Base-by-base conservation (phyloP, 768 basidiomycete species). In the Phanerochaete sordida region DNA sequence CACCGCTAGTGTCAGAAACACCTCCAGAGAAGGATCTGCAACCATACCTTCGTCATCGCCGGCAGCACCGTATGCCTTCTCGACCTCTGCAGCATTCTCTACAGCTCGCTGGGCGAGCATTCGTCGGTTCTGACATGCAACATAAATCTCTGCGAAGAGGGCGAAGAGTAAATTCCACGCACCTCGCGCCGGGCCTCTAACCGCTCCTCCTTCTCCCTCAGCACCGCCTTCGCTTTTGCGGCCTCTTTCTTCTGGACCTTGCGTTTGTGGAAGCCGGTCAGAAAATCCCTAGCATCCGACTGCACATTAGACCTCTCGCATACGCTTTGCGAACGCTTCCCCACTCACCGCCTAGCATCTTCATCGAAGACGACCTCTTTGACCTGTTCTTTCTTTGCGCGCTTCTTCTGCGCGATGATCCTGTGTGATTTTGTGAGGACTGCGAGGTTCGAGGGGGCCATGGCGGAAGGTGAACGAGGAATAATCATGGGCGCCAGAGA, bases 211-310 rank as follows among this genome's bases (percentile, higher is more conserved):
- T 91, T 92, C 68, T 93, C 89, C 64, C 87, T 77, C 67, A 92
- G 85, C 62, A 82, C 75, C 13, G 92, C 91, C 71, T 83, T 88
- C 64, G 84, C 81, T 66, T 84, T 85, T 46, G 87, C 82, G 51
- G 83, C 87, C 66, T 95, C 91, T 63, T 85, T 81, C 71, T 90
- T 92, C 61, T 86, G 88, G 53, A 93, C 74, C 74, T 96, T 97
- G 66, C 95, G 85, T 74, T 95, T 95, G 72, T 90, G 89, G 72
- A 97, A 97, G 27, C 95, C 95, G 19, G 93, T 95, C 70, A 97
- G 76, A 74, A 90, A 97, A 60, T 95, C 89, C 69, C 94, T 95
- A 66, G 33, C 15, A 21, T 26, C 28, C n/a, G 44, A 51, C 27
- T 28, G 28, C 16, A 45, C 23, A 21, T 33, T 19, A 48, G n/a